Conservation (phyloP, 2,329 filamentous ascomycete genomes). For the Ophiocordyceps robertsii region DNA sequence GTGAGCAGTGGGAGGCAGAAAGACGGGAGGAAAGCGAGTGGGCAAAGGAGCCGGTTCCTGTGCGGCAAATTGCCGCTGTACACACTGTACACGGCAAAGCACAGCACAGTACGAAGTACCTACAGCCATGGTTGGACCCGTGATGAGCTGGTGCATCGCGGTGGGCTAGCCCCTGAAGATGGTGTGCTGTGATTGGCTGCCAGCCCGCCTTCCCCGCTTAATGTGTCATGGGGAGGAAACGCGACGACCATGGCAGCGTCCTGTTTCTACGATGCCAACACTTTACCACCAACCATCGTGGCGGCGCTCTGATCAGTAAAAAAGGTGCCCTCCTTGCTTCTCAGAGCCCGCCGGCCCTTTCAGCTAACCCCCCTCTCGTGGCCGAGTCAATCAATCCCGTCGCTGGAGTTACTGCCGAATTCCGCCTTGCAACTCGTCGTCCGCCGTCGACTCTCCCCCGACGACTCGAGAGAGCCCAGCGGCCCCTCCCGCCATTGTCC, state of each 20-base stretch:
- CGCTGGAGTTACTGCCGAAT: background rate
- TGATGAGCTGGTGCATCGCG: conserved; percentile 7
- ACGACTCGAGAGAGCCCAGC: background rate
- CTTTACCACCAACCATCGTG: conserved; percentile 7
- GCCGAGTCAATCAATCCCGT: background rate
- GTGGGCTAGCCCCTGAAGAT: conserved; percentile 6
- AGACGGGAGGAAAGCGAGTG: too few species aligned
- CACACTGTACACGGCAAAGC: too few species aligned
- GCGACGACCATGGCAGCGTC: conserved; percentile 4
- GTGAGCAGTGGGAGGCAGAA: too few species aligned
- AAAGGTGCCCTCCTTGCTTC: background rate
- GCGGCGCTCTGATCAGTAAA: conserved; percentile 1
- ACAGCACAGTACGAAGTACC: background rate
- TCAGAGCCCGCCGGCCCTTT: background rate
- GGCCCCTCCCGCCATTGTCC: background rate
- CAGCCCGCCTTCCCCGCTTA: conserved; percentile 19
- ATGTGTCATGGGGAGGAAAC: conserved; percentile 22
- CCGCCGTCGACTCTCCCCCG: background rate
- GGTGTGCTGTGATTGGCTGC: conserved; percentile 16
- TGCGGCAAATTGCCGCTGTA: too few species aligned
- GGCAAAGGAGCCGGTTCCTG: too few species aligned
- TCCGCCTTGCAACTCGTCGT: background rate
- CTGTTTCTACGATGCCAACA: background rate
- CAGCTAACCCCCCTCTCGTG: background rate
- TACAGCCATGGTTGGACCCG: conserved; percentile 2